These are phyloP conservation scores for Dipteronia dyeriana DNA, from an alignment of 345 rosid species.

Conservation along the genomic window DNA sequence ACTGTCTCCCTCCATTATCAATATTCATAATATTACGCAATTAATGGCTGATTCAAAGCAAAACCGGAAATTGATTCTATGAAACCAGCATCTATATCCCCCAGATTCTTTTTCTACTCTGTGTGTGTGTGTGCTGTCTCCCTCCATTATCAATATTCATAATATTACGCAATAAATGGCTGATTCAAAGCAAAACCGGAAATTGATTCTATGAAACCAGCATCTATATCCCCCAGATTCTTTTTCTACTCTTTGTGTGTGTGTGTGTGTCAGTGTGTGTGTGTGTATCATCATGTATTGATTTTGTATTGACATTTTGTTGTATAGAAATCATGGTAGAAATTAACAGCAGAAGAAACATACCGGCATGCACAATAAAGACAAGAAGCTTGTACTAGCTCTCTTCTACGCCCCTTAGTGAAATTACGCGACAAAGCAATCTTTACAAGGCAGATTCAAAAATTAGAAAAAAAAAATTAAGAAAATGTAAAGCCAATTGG, in stretches of 20 bases:
- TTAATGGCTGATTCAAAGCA: no score
- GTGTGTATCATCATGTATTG: neutral
- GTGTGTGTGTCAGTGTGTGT: neutral
- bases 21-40: no score
- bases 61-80: no score
- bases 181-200: no score
- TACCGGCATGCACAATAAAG: slow-evolving; percentile 94
- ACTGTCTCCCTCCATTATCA: no score
- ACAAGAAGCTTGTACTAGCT: slow-evolving; percentile 81
- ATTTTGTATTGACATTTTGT: neutral
- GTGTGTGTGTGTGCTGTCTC: neutral
- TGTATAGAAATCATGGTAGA: neutral
- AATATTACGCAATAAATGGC: no score
- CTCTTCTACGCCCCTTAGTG: slow-evolving; percentile 80
- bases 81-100: no score
- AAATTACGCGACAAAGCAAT: slow-evolving; percentile 75
- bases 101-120: neutral
- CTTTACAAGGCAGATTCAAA: slow-evolving; percentile 40
- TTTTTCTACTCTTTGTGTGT: neutral
- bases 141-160: no score
- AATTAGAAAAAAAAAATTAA: neutral
- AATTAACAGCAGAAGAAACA: slow-evolving; percentile 12
- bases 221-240: no score
- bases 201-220: no score
- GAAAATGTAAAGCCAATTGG: slow-evolving; percentile 1